Evolutionary conservation across 805 yeast genomes (phyloP), one percentile per base, ranked within the genome.

Genomic region (Lachancea lanzarotensis): DNA sequence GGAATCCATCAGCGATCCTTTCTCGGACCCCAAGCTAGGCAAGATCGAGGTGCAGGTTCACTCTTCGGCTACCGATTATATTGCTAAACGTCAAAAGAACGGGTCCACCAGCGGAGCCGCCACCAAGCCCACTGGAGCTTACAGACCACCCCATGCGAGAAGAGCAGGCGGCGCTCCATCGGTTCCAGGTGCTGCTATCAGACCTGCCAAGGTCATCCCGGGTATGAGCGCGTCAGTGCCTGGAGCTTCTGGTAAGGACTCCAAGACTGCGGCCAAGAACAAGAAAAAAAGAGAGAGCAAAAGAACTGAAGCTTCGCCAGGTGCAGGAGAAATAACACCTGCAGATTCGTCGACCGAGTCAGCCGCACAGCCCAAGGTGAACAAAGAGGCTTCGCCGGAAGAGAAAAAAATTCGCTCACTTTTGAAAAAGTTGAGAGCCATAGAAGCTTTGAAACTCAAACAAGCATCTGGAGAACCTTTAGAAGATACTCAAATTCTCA

Each of bases 81-180:
- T 65, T 20, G 54, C 67, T 17, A 62, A 62, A 31, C 61, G 69
- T 54, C 74, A 60, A 52, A 69, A 59, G 48, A 69, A 55, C 13
- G 54, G 61, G 7, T 44, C 50, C 16, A 48, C 48, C 31, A 48
- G 37, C 32, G 58, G 59, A 13, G 35, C 56, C n/a, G 49, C 70
- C 16, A 62, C 74, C 44, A 83, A 82, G 60, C 82, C 90, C 43
- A 75, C 78, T 27, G 96, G 96, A 43, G 98, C 97, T 35, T 93
- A 93, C 65, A 79, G 95, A 64, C 98, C 98, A 19, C 98, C 99
- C 2, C 96, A 89, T 65, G 96, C 97, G 10, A 76, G 95, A 64
- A 72, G 55, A 33, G 63, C 59, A 13, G 54, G 59, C 33, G 60
- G 67, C n/a, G 48, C 65, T 10, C 40, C 62, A 3, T 17, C 46